Conservation (phyloP, 352 stramenopile species). For the Stephanocyclus meneghinianus region DNA sequence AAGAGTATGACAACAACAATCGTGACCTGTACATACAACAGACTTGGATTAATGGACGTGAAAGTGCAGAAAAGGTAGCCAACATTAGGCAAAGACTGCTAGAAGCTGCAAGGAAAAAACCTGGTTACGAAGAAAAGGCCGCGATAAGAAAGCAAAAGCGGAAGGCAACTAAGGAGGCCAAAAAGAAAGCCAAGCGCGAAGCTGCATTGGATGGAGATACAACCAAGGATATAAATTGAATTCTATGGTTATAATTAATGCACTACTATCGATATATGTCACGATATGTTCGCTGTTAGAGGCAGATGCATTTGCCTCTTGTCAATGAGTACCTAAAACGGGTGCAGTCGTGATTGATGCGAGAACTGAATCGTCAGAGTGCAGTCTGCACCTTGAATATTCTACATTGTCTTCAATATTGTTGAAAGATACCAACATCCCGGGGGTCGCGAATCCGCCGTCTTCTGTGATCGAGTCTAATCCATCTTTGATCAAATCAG, state of each 20-base stretch:
- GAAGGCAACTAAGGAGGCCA: constrained; percentile 61
- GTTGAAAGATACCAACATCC: constrained; percentile 10
- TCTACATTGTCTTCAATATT: constrained; percentile 11
- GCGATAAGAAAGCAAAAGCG: constrained; percentile 67
- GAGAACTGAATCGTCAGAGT: constrained; percentile 28
- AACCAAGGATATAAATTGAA: background rate
- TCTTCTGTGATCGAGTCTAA: constrained; percentile 33
- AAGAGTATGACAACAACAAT: constrained; percentile 62
- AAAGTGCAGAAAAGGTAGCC: constrained; percentile 74
- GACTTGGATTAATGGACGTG: constrained; percentile 71
- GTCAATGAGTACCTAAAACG: constrained; percentile 16
- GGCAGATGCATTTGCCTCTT: background rate
- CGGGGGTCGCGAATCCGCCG: constrained; percentile 5
- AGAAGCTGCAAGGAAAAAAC: constrained; percentile 73
- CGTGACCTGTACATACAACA: constrained; percentile 54
- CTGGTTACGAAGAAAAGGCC: constrained; percentile 73
- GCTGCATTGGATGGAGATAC: background rate
- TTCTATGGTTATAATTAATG: background rate
- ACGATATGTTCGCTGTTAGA: background rate
- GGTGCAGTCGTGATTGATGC: background rate
- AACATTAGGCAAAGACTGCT: constrained; percentile 76
- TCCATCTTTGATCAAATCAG: constrained; percentile 2
- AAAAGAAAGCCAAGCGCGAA: constrained; percentile 66
- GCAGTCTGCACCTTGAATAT: constrained; percentile 33
- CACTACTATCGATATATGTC: background rate